Conservation (phyloP, 1,284 basidiomycete species). For the Moniliophthora roreri region DNA sequence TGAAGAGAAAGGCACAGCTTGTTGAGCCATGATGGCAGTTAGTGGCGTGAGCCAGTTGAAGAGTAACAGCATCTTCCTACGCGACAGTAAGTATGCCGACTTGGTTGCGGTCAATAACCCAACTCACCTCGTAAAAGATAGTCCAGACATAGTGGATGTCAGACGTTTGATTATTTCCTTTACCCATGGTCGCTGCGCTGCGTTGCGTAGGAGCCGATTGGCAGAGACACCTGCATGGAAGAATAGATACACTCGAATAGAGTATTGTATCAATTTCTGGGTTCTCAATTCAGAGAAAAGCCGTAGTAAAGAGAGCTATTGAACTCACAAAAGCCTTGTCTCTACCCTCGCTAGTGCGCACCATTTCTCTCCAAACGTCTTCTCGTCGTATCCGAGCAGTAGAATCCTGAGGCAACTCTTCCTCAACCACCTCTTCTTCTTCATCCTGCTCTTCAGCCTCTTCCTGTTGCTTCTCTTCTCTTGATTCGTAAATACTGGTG, state of each 20-base stretch:
- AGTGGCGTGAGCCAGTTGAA: conserved; percentile 82
- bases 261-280: conserved; percentile 83
- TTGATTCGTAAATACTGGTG: conserved; percentile 36
- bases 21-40: conserved; percentile 64
- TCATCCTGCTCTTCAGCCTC: conserved; percentile 27
- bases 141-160: conserved; percentile 56
- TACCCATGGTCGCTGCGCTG: conserved; percentile 51
- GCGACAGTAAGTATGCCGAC: conserved; percentile 2
- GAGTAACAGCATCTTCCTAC: conserved; percentile 73
- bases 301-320: conserved; percentile 4
- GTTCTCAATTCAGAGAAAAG: no score
- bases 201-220: conserved; percentile 43
- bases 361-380: conserved; percentile 76
- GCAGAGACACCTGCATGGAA: conserved; percentile 57
- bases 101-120: no score
- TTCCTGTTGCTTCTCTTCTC: conserved; percentile 38
- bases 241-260: conserved; percentile 68
- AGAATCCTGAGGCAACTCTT: conserved; percentile 34
- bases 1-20: conserved; percentile 56
- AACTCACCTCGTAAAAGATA: conserved; percentile 74
- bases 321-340: conserved; percentile 77
- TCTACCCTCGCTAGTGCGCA: conserved; percentile 71
- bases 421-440: conserved; percentile 44
- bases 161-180: conserved; percentile 56
- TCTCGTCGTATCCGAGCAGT: conserved; percentile 53